A percentile compares a stretch with the other conserved stretches of the same genome.
These are phyloP conservation scores for Hibiscus trionum DNA, from an alignment of 345 rosid genomes.

Conservation along the genomic window DNA sequence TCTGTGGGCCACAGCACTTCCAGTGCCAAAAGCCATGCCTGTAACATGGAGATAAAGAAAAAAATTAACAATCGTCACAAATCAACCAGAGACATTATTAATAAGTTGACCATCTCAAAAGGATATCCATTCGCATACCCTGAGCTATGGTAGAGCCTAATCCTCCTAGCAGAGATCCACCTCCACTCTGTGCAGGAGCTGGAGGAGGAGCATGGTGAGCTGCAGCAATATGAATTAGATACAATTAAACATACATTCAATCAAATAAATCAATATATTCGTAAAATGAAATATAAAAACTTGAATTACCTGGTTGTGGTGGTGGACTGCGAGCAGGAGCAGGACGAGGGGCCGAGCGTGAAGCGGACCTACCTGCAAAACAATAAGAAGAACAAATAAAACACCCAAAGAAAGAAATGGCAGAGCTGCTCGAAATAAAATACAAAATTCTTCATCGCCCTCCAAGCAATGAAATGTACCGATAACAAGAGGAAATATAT, in stretches of 20 bases:
- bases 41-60: background rate
- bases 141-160: conserved; percentile 96
- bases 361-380: background rate
- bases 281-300: background rate
- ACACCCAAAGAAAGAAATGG: background rate
- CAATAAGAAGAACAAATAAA: background rate
- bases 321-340: conserved; percentile 39
- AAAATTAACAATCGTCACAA: background rate
- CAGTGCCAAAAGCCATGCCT: conserved; percentile 98
- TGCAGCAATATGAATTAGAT: conserved; percentile 22
- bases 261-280: background rate
- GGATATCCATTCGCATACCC: conserved; percentile 38
- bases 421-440: background rate
- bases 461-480: background rate
- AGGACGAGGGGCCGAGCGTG: background rate
- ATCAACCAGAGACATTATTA: background rate
- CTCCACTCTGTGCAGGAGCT: conserved; percentile 51
- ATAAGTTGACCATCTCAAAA: too few species aligned
- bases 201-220: conserved; percentile 85
- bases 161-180: conserved; percentile 72
- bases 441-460: background rate
- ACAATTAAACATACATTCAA: background rate
- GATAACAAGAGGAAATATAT: background rate
- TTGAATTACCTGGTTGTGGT: conserved; percentile 45
- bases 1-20: conserved; percentile 89